These are phyloP conservation scores for Sphaerulina musiva DNA, from an alignment of 2,329 filamentous ascomycete genomes.

Conservation along the genomic window DNA sequence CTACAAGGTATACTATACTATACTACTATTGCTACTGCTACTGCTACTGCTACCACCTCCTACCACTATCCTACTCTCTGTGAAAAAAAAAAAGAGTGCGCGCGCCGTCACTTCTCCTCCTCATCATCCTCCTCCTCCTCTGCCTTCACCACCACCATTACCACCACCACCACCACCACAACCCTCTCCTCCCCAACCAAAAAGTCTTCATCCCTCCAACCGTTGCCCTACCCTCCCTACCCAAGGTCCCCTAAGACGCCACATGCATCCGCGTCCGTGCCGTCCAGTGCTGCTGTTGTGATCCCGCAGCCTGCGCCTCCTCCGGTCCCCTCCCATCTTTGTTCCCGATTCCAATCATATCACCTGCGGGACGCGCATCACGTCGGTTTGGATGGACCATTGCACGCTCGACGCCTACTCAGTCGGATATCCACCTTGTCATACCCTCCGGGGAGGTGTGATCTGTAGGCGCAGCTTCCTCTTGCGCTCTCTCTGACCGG, in stretches of 20 bases:
- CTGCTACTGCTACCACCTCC: no score
- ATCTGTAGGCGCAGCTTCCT: no score
- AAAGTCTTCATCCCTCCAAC: not conserved
- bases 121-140: constrained; percentile 2
- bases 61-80: no score
- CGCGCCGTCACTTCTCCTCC: not conserved
- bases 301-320: constrained; percentile 7
- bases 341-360: not conserved
- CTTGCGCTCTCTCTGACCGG: no score
- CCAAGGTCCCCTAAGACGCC: constrained; percentile 11
- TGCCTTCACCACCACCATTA: not conserved
- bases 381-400: not conserved
- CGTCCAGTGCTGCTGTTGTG: constrained; percentile 10
- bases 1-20: no score
- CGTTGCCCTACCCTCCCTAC: no score
- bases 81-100: constrained; percentile 1
- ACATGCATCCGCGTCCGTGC: constrained; percentile 11
- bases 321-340: not conserved
- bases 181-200: not conserved
- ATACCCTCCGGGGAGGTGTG: no score
- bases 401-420: not conserved
- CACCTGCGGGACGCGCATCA: not conserved
- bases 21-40: not conserved
- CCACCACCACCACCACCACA: not conserved
- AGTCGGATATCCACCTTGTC: no score